These are phyloP conservation scores for Backusella morwellensis DNA, from an alignment of 192 early-diverging fungal genomes.

Conservation along the genomic window DNA sequence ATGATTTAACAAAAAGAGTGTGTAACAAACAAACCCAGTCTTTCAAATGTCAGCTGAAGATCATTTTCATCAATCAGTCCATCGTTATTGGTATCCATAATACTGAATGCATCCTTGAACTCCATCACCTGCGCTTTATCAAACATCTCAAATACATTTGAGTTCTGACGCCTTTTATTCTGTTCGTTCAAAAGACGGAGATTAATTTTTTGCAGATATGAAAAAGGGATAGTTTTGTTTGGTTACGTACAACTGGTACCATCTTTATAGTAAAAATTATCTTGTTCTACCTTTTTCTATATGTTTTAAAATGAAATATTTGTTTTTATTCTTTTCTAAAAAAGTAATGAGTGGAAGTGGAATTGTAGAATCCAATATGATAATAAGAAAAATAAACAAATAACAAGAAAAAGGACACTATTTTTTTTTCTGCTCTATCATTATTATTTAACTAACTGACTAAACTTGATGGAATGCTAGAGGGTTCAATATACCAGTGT, in stretches of 20 bases:
- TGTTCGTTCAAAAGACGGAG: constrained; percentile 43
- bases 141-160: constrained; percentile 98
- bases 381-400: constrained; percentile 1
- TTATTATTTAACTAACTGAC: constrained; percentile 1
- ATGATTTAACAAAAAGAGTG: not conserved
- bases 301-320: not conserved
- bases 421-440: not conserved
- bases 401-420: not conserved
- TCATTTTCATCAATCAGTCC: constrained; percentile 93
- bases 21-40: constrained; percentile 53
- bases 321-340: not conserved
- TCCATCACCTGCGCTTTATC: constrained; percentile 93
- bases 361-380: not conserved
- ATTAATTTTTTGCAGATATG: constrained; percentile 10
- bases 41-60: constrained; percentile 83
- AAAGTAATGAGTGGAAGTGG: not conserved
- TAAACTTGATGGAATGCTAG: not conserved
- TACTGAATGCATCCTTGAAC: constrained; percentile 94
- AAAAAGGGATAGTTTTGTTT: not conserved
- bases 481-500: not conserved
- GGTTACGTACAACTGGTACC: constrained; percentile 1
- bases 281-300: no score
- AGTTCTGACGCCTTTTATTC: constrained; percentile 89
- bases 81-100: constrained; percentile 93
- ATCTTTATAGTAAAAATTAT: not conserved